Evolutionary conservation across 1,284 basidiomycete genomes (phyloP).

Genomic region (Ganoderma multipileum): DNA sequence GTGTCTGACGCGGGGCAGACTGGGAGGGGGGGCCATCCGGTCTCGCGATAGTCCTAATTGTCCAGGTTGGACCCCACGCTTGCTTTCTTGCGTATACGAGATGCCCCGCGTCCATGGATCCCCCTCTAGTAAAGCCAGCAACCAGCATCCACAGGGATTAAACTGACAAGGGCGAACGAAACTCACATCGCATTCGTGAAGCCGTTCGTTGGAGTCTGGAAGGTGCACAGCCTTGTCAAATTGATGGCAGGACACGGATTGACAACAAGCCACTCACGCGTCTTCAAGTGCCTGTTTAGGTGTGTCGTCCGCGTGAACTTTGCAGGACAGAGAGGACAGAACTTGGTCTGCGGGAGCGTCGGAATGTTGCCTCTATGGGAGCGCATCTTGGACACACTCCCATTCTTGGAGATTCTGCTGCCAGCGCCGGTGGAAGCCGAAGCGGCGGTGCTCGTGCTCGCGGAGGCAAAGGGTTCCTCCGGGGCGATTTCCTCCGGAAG

Average conservation of each 20-base stretch:
- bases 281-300: constrained; percentile 58
- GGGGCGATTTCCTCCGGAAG: not conserved
- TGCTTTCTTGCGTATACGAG: not conserved
- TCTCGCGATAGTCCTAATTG: too few species aligned
- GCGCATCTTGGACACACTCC: constrained; percentile 41
- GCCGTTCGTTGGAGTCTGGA: constrained; percentile 55
- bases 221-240: not conserved
- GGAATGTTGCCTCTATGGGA: constrained; percentile 45
- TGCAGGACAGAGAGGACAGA: constrained; percentile 60
- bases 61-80: not conserved
- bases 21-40: too few species aligned
- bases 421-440: constrained; percentile 11
- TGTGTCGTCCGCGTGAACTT: constrained; percentile 66
- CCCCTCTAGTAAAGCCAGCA: not conserved
- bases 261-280: constrained; percentile 40
- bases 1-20: not conserved
- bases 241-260: not conserved
- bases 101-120: not conserved
- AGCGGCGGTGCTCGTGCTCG: not conserved
- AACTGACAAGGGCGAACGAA: not conserved
- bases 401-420: constrained; percentile 31
- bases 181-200: constrained; percentile 57
- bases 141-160: not conserved
- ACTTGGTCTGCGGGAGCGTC: constrained; percentile 53
- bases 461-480: constrained; percentile 4